Conservation (phyloP, 805 yeast genomes). For the Citeromyces nyonsensis region DNA sequence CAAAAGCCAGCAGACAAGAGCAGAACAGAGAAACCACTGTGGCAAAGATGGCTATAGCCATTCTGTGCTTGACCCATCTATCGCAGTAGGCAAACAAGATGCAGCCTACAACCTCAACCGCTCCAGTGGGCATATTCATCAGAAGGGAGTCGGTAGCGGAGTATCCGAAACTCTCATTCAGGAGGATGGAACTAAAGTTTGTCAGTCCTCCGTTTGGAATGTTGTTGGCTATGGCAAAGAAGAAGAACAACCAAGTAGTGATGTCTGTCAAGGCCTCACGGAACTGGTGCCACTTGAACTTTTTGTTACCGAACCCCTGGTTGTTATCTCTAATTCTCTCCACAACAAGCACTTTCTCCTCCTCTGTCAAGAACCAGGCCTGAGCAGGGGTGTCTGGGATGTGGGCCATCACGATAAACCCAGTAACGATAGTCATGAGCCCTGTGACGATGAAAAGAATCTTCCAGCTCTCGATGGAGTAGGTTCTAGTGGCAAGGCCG, state of each 20-base stretch:
- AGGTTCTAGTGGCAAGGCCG: slow-evolving; percentile 27
- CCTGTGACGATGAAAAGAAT: slow-evolving; percentile 42
- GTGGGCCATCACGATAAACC: slow-evolving; percentile 26
- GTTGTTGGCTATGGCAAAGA: slow-evolving; percentile 24
- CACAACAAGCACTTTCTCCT: slow-evolving; percentile 28
- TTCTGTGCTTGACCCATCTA: slow-evolving; percentile 13
- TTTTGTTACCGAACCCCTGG: slow-evolving; percentile 41
- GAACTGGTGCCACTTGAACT: slow-evolving; percentile 38
- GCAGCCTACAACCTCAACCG: slow-evolving; percentile 19
- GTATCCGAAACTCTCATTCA: slow-evolving; percentile 19
- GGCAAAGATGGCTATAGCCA: slow-evolving; percentile 14
- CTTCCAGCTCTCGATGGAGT: slow-evolving; percentile 34
- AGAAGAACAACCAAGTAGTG: slow-evolving; percentile 30
- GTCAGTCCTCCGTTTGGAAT: slow-evolving; percentile 44
- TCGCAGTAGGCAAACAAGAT: slow-evolving; percentile 8
- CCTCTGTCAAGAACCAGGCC: slow-evolving; percentile 21
- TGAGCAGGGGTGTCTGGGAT: slow-evolving; percentile 27
- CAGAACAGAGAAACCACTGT: slow-evolving; percentile 9
- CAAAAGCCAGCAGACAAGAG: slow-evolving; percentile 13
- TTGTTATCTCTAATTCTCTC: slow-evolving; percentile 37
- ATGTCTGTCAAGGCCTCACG: slow-evolving; percentile 32
- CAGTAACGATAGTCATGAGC: slow-evolving; percentile 30
- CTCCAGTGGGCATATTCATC: slow-evolving; percentile 22
- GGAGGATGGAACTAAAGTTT: slow-evolving; percentile 27
- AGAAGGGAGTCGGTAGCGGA: slow-evolving; percentile 12